Evolutionary conservation across 78 protist species (phyloP).

Genomic region (Protostelium mycophagum): DNA sequence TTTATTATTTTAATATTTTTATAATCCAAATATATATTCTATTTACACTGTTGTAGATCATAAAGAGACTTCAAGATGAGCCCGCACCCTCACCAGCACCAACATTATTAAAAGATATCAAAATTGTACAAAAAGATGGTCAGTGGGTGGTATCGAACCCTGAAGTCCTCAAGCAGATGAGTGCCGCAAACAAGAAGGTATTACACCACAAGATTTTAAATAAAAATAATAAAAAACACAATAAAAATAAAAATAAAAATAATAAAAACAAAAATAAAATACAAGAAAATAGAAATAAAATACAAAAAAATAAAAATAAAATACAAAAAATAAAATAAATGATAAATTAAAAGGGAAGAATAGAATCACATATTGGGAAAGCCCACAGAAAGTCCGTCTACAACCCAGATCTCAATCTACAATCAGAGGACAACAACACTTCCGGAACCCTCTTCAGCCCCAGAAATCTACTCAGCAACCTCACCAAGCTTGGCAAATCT

Average conservation of each 20-base stretch:
- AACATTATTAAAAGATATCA: background rate
- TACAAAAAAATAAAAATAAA: too few relatives aligned
- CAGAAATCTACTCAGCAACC: background rate
- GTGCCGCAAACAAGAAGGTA: background rate
- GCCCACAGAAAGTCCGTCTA: background rate
- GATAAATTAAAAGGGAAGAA: background rate
- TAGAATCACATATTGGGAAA: background rate
- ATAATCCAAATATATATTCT: background rate
- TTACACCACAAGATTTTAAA: background rate
- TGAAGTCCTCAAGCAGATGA: background rate
- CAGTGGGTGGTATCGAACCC: background rate
- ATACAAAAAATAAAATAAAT: too few relatives aligned
- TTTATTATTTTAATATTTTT: too few relatives aligned
- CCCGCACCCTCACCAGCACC: background rate
- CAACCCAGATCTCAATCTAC: background rate
- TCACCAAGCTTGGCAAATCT: background rate
- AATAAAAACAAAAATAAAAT: too few relatives aligned
- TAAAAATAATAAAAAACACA: too few relatives aligned
- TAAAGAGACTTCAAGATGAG: background rate
- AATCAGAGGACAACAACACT: background rate
- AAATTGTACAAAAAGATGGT: background rate
- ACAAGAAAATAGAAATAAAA: too few relatives aligned
- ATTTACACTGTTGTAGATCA: background rate
- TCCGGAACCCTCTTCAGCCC: background rate
- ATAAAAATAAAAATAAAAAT: too few relatives aligned